Conservation (phyloP, 148 eudicot species). For the Cornus controversa region DNA sequence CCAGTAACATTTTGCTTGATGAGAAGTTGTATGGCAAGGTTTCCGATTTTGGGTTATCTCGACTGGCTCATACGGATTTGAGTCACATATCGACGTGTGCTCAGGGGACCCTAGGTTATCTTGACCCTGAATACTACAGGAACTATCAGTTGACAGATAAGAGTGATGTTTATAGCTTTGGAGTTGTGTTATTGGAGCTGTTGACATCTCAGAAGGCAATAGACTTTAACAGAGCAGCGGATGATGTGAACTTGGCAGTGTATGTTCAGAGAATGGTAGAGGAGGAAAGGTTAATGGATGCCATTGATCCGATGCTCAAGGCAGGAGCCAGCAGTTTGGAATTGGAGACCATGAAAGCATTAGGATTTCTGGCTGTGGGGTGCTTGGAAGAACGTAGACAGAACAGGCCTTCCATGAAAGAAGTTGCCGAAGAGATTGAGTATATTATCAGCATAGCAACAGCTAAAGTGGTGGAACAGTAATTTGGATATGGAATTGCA, state of each 20-base stretch:
- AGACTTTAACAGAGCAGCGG: constrained; percentile 62
- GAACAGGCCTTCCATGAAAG: constrained; percentile 83
- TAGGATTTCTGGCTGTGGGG: constrained; percentile 72
- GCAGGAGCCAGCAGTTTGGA: constrained; percentile 50
- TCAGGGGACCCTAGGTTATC: constrained; percentile 83
- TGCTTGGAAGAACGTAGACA: constrained; percentile 82
- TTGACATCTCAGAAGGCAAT: constrained; percentile 80
- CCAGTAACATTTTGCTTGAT: constrained; percentile 79
- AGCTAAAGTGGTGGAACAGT: constrained; percentile 18
- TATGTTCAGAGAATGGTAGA: constrained; percentile 74
- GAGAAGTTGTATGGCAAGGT: constrained; percentile 77
- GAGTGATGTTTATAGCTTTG: constrained; percentile 85
- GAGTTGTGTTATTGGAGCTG: constrained; percentile 80
- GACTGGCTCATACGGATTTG: constrained; percentile 76
- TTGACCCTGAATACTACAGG: constrained; percentile 84
- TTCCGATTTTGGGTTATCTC: constrained; percentile 75
- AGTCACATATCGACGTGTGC: constrained; percentile 89
- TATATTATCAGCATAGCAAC: constrained; percentile 65
- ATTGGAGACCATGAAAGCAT: constrained; percentile 79
- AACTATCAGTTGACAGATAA: constrained; percentile 83
- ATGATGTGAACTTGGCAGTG: constrained; percentile 85
- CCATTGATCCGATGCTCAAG: constrained; percentile 53
- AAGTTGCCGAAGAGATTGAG: constrained; percentile 74
- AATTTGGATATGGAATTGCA: background rate
- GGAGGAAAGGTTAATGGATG: constrained; percentile 72